Evolutionary conservation across 495 filamentous ascomycete species (phyloP), one percentile per base, ranked within the genome.

Genomic region (Tuber magnatum): DNA sequence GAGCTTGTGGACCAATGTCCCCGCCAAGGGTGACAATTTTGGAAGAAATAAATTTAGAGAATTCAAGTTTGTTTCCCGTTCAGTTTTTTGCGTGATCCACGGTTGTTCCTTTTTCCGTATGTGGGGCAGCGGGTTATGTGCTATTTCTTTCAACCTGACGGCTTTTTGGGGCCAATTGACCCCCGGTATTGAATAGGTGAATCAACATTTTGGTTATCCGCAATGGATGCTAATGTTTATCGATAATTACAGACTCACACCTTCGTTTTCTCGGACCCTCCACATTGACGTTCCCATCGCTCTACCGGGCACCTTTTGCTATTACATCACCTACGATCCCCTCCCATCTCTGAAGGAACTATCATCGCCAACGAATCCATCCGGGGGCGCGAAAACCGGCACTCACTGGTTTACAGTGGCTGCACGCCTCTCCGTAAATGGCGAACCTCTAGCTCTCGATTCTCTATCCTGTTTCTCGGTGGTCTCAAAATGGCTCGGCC

Each of bases 401-500:
- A 85, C 88, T 48, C 93, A 93, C 84, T 97, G 97, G 84, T 93
- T 99, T 83, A 94, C 97, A 85, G 93, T 99, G 6, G 90, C 90
- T 12, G 95, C 96, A 1, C 87, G 86, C n/a, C 87, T 99, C 78
- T 88, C 89, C 14, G 86, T 97, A 32, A 88, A 90, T 22, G 88
- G 89, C 51, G 85, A 86, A 32, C 86, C 88, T 12, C 83, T 97
- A 80, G 93, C 95, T 10, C 86, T 97, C 73, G 90, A 92, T 78
- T 92, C 96, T 0, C 86, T 99, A 12, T 95, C 93, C 0, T 89
- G 97, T 68, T 96, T 94, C 84, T 97, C 96, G n/a, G 86, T 94
- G 48, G 91, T 98, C 74, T 97, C 94, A 73, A 99, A 98, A 84
- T 97, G 97, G 86, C 94, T 99, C 92, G 96, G 96, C 51, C 94